These are phyloP conservation scores for Neurospora sp. DNA, from an alignment of 495 filamentous ascomycete genomes.

Conservation along the genomic window DNA sequence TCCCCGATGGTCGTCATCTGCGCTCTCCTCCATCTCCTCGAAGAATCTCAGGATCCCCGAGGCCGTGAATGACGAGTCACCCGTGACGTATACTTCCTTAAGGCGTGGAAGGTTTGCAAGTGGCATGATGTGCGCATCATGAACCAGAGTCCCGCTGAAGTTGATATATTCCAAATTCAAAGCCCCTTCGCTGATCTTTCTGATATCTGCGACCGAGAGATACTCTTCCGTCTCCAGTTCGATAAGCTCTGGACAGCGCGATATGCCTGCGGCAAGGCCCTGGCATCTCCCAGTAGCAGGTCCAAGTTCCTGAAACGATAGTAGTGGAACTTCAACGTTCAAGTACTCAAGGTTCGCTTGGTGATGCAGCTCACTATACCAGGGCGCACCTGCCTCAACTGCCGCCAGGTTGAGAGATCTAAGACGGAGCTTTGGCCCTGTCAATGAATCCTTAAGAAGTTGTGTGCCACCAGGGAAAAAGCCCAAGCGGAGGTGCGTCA, in stretches of 20 bases:
- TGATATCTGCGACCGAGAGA: constrained; percentile 9
- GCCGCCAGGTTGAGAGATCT: constrained; percentile 12
- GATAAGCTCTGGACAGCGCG: constrained; percentile 21
- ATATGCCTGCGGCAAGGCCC: constrained; percentile 37
- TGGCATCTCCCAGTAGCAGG: background rate
- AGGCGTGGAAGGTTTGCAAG: constrained; percentile 29
- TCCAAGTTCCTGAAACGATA: constrained; percentile 35
- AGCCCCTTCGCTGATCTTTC: constrained; percentile 20
- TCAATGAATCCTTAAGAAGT: constrained; percentile 44
- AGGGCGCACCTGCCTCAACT: constrained; percentile 7
- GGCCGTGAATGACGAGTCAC: constrained; percentile 36
- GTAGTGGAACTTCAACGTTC: constrained; percentile 40
- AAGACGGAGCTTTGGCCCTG: constrained; percentile 17
- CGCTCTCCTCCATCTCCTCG: constrained; percentile 22
- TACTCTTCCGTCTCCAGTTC: constrained; percentile 18
- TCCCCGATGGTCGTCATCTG: constrained; percentile 13
- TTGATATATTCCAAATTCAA: constrained; percentile 44
- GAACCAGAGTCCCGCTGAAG: constrained; percentile 44
- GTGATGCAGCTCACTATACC: constrained; percentile 10
- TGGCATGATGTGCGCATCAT: constrained; percentile 38
- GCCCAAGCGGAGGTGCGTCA: constrained; percentile 41
- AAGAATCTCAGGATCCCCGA: constrained; percentile 39
- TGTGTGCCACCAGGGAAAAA: constrained; percentile 39
- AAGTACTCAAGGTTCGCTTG: constrained; percentile 19
- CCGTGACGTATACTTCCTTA: constrained; percentile 35